Conservation (phyloP, 2,329 filamentous ascomycete genomes). For the Ophiostoma novo-ulmi region DNA sequence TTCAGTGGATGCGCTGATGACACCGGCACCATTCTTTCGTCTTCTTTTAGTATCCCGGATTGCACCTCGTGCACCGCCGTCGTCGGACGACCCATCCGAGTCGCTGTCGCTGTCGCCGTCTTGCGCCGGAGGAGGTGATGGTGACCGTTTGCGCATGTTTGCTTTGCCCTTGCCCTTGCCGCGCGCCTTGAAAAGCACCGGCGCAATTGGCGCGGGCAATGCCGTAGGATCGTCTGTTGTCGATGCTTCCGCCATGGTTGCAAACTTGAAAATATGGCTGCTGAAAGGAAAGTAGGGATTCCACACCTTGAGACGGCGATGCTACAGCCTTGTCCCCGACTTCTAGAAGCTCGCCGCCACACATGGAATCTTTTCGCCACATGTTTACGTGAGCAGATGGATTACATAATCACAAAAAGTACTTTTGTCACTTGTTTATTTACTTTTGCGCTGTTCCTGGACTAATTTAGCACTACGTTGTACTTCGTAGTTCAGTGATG, state of each 20-base stretch:
- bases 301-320: not conserved
- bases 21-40: slow-evolving; percentile 51
- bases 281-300: not conserved
- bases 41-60: slow-evolving; percentile 67
- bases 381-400: not conserved
- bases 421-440: not conserved
- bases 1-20: slow-evolving; percentile 38
- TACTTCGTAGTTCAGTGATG: not conserved
- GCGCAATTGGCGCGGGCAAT: slow-evolving; percentile 28
- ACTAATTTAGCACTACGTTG: slow-evolving; percentile 16
- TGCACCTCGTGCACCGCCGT: slow-evolving; percentile 44
- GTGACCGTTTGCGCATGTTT: slow-evolving; percentile 73
- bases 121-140: slow-evolving; percentile 65
- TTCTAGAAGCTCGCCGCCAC: slow-evolving; percentile 1
- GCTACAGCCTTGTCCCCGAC: not conserved
- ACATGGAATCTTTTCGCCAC: slow-evolving; percentile 1
- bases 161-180: slow-evolving; percentile 55
- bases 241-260: slow-evolving; percentile 21
- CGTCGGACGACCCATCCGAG: slow-evolving; percentile 68
- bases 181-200: slow-evolving; percentile 78
- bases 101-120: slow-evolving; percentile 54
- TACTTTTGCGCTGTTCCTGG: slow-evolving; percentile 18
- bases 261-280: not conserved
- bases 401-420: slow-evolving; percentile 1
- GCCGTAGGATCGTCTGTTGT: slow-evolving; percentile 28